A percentile compares a stretch with the other conserved stretches of the same genome.
Conservation (phyloP, 192 early-diverging fungal species). For the Spizellomyces punctatus region DNA sequence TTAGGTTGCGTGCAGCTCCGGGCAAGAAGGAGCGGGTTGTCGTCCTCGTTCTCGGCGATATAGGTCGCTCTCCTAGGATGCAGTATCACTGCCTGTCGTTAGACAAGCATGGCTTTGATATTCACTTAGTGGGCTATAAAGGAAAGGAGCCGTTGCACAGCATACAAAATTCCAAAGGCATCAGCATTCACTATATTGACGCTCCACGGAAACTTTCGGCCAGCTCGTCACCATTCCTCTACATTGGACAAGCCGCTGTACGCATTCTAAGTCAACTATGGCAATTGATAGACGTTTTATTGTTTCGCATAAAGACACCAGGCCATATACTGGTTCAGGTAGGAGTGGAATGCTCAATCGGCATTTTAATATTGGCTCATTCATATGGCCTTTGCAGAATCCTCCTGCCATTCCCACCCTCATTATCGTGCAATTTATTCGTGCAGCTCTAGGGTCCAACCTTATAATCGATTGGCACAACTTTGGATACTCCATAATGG, state of each 20-base stretch:
- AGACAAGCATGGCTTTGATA: slow-evolving; percentile 62
- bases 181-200: slow-evolving; percentile 33
- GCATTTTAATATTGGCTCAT: not conserved
- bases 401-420: slow-evolving; percentile 95
- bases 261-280: slow-evolving; percentile 66
- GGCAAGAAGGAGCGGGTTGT: slow-evolving; percentile 7
- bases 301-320: slow-evolving; percentile 57
- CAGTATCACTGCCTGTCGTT: slow-evolving; percentile 85
- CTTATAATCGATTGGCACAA: slow-evolving; percentile 99
- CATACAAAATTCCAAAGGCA: not conserved
- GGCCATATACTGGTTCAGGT: slow-evolving; percentile 52
- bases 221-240: slow-evolving; percentile 57
- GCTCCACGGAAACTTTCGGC: slow-evolving; percentile 50
- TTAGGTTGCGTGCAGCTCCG: not conserved
- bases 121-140: slow-evolving; percentile 82
- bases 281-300: slow-evolving; percentile 63
- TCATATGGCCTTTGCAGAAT: slow-evolving; percentile 58
- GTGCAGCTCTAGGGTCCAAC: slow-evolving; percentile 63
- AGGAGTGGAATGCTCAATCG: not conserved
- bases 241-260: slow-evolving; percentile 68
- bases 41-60: slow-evolving; percentile 32
- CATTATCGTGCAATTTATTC: slow-evolving; percentile 69
- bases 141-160: slow-evolving; percentile 47
- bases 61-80: slow-evolving; percentile 76
- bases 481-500: slow-evolving; percentile 89